A percentile compares a stretch with the other conserved stretches of the same genome.
These are phyloP conservation scores for Coccomyxa subellipsoidea DNA, from an alignment of 163 green algal genomes.

Conservation along the genomic window DNA sequence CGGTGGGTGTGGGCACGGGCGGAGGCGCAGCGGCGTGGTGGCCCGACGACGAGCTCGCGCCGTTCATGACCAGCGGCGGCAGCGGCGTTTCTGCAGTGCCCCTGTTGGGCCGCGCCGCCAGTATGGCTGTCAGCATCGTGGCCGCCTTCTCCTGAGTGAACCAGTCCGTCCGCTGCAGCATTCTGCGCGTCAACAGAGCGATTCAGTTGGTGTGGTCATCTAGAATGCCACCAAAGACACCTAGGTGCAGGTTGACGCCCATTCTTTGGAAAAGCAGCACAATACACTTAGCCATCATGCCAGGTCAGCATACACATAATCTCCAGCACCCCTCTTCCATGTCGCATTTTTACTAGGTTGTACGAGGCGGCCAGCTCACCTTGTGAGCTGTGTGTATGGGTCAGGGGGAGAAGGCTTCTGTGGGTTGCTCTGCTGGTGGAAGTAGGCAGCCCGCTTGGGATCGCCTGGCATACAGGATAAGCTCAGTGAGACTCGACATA, in stretches of 20 bases:
- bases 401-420: not conserved
- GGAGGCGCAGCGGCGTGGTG: slow-evolving; percentile 1
- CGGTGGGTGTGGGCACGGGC: not conserved
- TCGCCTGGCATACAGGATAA: not conserved
- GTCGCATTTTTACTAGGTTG: too few species aligned
- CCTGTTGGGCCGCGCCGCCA: slow-evolving; percentile 59
- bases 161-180: slow-evolving; percentile 80
- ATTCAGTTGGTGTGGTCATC: not conserved
- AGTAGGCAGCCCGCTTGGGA: not conserved
- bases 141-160: slow-evolving; percentile 90
- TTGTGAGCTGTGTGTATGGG: not conserved
- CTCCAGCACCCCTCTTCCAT: too few species aligned
- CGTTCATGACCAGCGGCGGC: not conserved
- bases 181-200: slow-evolving; percentile 23
- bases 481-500: too few species aligned
- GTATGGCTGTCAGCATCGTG: slow-evolving; percentile 65
- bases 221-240: not conserved
- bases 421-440: not conserved
- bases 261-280: too few species aligned
- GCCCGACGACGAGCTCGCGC: not conserved
- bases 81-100: slow-evolving; percentile 2
- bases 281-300: too few species aligned
- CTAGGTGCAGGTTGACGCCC: too few species aligned
- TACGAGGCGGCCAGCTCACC: too few species aligned
- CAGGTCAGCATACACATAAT: too few species aligned